Evolutionary conservation across 768 basidiomycete genomes (phyloP).

Genomic region (Dioszegia crocea): DNA sequence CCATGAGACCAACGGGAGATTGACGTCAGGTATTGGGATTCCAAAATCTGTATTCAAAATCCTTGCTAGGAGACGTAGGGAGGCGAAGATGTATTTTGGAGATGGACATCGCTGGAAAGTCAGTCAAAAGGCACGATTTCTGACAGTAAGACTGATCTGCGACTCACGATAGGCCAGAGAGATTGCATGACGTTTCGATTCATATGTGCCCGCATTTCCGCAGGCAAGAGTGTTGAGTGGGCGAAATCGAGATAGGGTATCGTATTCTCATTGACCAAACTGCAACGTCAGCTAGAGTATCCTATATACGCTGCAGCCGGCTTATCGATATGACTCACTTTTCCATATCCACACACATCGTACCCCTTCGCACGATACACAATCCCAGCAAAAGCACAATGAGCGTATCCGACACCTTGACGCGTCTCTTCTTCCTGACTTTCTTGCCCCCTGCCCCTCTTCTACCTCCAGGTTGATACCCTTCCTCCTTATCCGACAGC

Average conservation of each 20-base stretch:
- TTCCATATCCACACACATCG: slow-evolving; percentile 70
- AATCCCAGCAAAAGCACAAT: slow-evolving; percentile 69
- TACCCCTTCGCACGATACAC: slow-evolving; percentile 73
- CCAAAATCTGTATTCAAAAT: slow-evolving; percentile 58
- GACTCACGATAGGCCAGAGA: slow-evolving; percentile 66
- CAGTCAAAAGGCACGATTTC: background rate
- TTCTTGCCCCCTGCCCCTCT: slow-evolving; percentile 4
- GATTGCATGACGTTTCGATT: slow-evolving; percentile 65
- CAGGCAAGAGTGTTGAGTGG: slow-evolving; percentile 57
- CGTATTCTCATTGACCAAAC: slow-evolving; percentile 68
- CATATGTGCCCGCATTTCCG: slow-evolving; percentile 63
- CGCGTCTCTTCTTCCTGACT: slow-evolving; percentile 16
- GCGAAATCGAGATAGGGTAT: slow-evolving; percentile 76
- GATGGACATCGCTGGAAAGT: slow-evolving; percentile 63
- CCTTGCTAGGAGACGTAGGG: slow-evolving; percentile 63
- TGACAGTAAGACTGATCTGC: background rate
- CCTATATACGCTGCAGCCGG: no score
- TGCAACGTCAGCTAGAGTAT: slow-evolving; percentile 49
- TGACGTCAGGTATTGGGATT: slow-evolving; percentile 67
- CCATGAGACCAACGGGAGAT: slow-evolving; percentile 75
- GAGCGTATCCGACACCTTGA: slow-evolving; percentile 57
- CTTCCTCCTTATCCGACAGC: slow-evolving; percentile 4
- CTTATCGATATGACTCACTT: slow-evolving; percentile 53
- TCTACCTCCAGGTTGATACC: background rate
- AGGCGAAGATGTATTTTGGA: slow-evolving; percentile 58